phyloP scores from a whole-genome alignment of 805 yeast species.

The Ogataea nonfermentans region DNA sequence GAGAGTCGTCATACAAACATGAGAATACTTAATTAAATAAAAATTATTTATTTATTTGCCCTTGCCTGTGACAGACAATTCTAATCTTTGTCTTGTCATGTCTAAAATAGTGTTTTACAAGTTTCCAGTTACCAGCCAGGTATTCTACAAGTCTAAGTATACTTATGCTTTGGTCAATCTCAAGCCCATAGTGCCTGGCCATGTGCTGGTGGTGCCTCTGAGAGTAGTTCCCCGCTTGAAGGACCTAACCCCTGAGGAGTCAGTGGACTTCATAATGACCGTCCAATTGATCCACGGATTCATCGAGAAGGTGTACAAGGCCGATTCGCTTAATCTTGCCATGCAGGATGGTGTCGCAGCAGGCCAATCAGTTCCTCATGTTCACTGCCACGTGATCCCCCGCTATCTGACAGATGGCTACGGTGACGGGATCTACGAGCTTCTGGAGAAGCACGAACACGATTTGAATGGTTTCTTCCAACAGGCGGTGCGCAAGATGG shows the following conservation, averaged over 20 bases:
- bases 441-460: conserved; percentile 56
- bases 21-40: not conserved
- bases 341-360: conserved; percentile 97
- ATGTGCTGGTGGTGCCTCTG: conserved; percentile 84
- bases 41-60: not conserved
- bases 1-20: conserved; percentile 6
- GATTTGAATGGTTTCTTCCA: conserved; percentile 40
- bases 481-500: conserved; percentile 28
- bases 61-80: not conserved
- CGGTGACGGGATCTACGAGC: conserved; percentile 73
- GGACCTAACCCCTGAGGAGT: conserved; percentile 71
- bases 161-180: conserved; percentile 87
- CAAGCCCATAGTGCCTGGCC: conserved; percentile 93
- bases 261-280: conserved; percentile 72
- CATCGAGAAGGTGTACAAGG: conserved; percentile 63
- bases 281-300: conserved; percentile 69
- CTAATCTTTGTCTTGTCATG: conserved; percentile 7
- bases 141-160: conserved; percentile 53
- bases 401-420: conserved; percentile 57
- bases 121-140: conserved; percentile 57
- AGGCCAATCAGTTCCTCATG: conserved; percentile 94
- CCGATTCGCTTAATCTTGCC: conserved; percentile 84
- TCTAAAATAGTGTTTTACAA: conserved; percentile 45
- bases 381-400: conserved; percentile 93
- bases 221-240: conserved; percentile 63